Percentiles rank a stretch among this genome's conserved stretches.
These are phyloP conservation scores for Calonectria pseudoreteaudii DNA, from an alignment of 2,329 filamentous ascomycete genomes.

Conservation along the genomic window DNA sequence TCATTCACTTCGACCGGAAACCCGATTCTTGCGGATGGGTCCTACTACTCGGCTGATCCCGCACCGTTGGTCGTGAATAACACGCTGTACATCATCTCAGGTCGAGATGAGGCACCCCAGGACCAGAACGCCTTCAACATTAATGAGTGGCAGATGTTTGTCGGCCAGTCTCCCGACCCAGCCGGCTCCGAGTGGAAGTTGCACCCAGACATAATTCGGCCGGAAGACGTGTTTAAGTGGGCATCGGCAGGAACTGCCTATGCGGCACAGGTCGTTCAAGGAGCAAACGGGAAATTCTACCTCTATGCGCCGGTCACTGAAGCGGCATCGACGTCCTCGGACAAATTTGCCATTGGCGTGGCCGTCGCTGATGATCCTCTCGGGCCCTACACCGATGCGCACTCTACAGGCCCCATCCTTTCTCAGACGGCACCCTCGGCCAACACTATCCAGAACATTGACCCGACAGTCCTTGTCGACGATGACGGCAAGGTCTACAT, in stretches of 20 bases:
- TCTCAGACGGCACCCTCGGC: conserved; percentile 47
- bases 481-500: conserved; percentile 50
- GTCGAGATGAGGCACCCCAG: conserved; percentile 47
- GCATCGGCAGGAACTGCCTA: conserved; percentile 48
- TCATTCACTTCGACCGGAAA: conserved; percentile 47
- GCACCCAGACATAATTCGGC: conserved; percentile 45
- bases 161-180: conserved; percentile 43
- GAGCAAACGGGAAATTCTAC: conserved; percentile 50
- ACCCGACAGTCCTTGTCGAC: conserved; percentile 53
- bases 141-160: conserved; percentile 52
- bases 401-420: conserved; percentile 50
- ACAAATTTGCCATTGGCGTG: conserved; percentile 53
- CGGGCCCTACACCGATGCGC: conserved; percentile 51
- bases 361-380: conserved; percentile 48
- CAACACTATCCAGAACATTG: conserved; percentile 55
- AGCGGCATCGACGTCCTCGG: conserved; percentile 31
- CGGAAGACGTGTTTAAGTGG: conserved; percentile 50
- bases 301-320: conserved; percentile 49
- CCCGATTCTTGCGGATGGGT: conserved; percentile 52
- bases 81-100: conserved; percentile 51
- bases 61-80: conserved; percentile 52
- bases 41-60: conserved; percentile 53
- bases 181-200: conserved; percentile 49
- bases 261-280: conserved; percentile 50
- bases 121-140: conserved; percentile 48